phyloP scores from a whole-genome alignment of 2,329 filamentous ascomycete genomes.

The Sphaerulina vaccinii region DNA sequence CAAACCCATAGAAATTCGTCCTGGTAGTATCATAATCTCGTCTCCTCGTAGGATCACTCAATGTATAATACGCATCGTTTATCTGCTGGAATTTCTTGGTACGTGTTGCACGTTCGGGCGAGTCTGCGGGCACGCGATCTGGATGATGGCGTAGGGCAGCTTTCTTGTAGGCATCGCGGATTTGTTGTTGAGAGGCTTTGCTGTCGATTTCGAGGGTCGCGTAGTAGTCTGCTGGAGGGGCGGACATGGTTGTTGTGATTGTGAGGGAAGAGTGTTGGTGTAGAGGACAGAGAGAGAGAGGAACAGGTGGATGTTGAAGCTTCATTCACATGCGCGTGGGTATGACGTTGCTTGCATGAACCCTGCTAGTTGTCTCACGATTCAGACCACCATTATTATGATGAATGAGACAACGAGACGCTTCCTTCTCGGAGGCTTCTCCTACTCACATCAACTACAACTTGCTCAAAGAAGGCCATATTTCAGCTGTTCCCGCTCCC shows the following conservation, averaged over 20 bases:
- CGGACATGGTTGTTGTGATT: slow-evolving; percentile 21
- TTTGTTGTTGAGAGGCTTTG: slow-evolving; percentile 74
- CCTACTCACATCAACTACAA: too few species aligned
- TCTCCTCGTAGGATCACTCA: slow-evolving; percentile 75
- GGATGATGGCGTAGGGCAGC: slow-evolving; percentile 90
- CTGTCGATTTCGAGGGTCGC: slow-evolving; percentile 46
- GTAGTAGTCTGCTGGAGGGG: slow-evolving; percentile 40
- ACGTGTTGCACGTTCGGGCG: slow-evolving; percentile 75
- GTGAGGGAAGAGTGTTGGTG: neutral
- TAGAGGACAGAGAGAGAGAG: neutral
- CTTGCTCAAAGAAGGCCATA: too few species aligned
- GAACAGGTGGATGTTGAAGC: neutral
- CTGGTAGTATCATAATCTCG: slow-evolving; percentile 81
- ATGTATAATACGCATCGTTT: slow-evolving; percentile 89
- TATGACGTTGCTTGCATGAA: too few species aligned
- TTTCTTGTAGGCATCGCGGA: slow-evolving; percentile 92
- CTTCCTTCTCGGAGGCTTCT: too few species aligned
- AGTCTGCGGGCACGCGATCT: slow-evolving; percentile 80
- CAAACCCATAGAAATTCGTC: slow-evolving; percentile 52
- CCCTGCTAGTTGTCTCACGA: too few species aligned
- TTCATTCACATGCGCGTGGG: too few species aligned
- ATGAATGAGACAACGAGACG: too few species aligned
- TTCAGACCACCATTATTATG: too few species aligned
- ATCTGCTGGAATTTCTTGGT: slow-evolving; percentile 89
- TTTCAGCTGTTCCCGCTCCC: too few species aligned